A percentile compares a stretch with the other conserved stretches of the same genome.
Conservation (phyloP, 202 grass and related monocot genomes). For the Brachypodium distachyon region DNA sequence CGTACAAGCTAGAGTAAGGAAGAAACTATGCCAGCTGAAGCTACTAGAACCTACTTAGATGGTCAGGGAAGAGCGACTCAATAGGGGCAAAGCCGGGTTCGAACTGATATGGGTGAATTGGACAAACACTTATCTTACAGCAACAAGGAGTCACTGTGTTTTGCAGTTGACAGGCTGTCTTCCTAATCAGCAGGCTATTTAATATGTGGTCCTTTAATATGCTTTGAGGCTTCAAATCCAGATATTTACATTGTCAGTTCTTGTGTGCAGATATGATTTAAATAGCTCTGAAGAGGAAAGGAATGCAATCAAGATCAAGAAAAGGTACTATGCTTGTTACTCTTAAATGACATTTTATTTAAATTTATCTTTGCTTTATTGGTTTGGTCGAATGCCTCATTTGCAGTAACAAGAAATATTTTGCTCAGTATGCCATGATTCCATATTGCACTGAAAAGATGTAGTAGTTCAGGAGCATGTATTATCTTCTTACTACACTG, state of each 20-base stretch:
- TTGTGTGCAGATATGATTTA: slow-evolving; percentile 69
- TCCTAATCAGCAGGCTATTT: too few relatives aligned
- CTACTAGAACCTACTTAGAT: too few relatives aligned
- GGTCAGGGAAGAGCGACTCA: too few relatives aligned
- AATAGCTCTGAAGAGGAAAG: slow-evolving; percentile 68
- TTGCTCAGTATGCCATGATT: background rate
- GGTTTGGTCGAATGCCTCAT: background rate
- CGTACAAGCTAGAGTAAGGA: too few relatives aligned
- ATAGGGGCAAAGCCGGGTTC: too few relatives aligned
- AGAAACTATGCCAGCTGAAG: too few relatives aligned
- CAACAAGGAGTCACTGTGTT: too few relatives aligned
- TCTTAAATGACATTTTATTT: background rate
- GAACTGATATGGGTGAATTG: too few relatives aligned
- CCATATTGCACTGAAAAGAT: background rate
- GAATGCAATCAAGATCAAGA: slow-evolving; percentile 49
- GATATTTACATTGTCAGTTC: slow-evolving; percentile 14
- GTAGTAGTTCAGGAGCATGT: background rate
- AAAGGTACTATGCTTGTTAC: slow-evolving; percentile 50
- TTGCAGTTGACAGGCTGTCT: too few relatives aligned
- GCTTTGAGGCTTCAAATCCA: background rate
- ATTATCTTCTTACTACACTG: background rate
- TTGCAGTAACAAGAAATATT: background rate
- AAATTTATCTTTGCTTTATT: background rate
- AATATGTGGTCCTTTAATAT: too few relatives aligned
- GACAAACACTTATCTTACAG: too few relatives aligned